Evolutionary conservation across 2,329 filamentous ascomycete genomes (phyloP), one percentile per base, ranked within the genome.

Genomic region (Trichoderma koningiopsis): DNA sequence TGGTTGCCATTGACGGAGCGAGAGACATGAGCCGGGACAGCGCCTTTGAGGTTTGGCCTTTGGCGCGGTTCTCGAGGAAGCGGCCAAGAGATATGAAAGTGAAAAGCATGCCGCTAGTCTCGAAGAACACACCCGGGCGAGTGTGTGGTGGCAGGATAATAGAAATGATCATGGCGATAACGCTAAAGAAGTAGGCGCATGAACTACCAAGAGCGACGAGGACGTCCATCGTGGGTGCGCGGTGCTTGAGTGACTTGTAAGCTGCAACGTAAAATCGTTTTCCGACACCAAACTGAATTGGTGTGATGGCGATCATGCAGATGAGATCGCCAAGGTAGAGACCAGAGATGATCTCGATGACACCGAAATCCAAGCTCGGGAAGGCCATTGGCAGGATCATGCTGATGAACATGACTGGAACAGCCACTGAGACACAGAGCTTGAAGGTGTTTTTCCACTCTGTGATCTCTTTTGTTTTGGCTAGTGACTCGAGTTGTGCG

Each of bases 71-170:
- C 81, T 99, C 96, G 22, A 99, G 82, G 82, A 92, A 99, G 43
- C 96, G 90, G 4, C 96, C 93, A 3, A 99, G 82, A 1, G 92
- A 94, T 79, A 97, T 93, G 78, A 99, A 98, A 0, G 94, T 97
- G 79, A 99, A 94, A 63, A 99, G 86, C 96, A 98, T 99, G 27
- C 94, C 97, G 80, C 94, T 97, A 1, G 96, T 99, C 77, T 99
- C 96, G 75, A 99, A 99, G 19, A 97, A 92, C 2, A 94, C 97
- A 72, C 89, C 90, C 0, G 96, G 96, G 59, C 92, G 88, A 2
- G 86, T 87, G 77, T 98, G 93, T 7, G 93, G 92, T 27, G 88
- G 83, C n/a, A 88, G 84, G 16, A 92, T 73, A 24, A 98, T 78
- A 0, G 94, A 96, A 19, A 98, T 89, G 5, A 91, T 67, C 93